These are phyloP conservation scores for Inonotus obliquus DNA, from an alignment of 1,284 basidiomycete genomes.

Conservation along the genomic window DNA sequence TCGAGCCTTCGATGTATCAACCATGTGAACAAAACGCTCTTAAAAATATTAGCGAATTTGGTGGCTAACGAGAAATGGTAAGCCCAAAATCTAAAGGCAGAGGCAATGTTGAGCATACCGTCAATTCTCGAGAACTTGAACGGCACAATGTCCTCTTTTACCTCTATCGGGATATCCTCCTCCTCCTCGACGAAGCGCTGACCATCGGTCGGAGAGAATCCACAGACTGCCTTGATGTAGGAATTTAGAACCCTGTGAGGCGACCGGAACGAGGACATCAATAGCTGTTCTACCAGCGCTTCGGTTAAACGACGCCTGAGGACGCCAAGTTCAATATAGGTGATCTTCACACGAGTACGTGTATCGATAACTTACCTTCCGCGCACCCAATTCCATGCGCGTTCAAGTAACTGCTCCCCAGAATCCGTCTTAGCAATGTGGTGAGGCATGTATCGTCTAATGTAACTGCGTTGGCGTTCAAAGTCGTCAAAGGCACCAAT, in stretches of 20 bases:
- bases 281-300: neutral
- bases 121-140: neutral
- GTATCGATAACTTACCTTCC: neutral
- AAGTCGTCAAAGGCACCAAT: neutral
- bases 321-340: neutral
- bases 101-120: neutral
- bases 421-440: neutral
- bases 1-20: neutral
- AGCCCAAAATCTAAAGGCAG: neutral
- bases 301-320: slow-evolving; percentile 1
- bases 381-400: neutral
- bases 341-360: neutral
- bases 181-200: neutral
- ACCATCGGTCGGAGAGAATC: neutral
- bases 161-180: neutral
- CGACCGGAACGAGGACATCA: neutral
- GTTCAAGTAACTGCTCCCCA: neutral
- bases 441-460: neutral
- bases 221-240: neutral
- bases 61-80: neutral
- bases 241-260: neutral
- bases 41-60: neutral
- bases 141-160: too few species aligned
- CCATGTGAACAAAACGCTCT: neutral
- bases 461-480: neutral